Evolutionary conservation across 305 asterid species (phyloP), one percentile per base, ranked within the genome.

Genomic region (Fraxinus angustifolia): DNA sequence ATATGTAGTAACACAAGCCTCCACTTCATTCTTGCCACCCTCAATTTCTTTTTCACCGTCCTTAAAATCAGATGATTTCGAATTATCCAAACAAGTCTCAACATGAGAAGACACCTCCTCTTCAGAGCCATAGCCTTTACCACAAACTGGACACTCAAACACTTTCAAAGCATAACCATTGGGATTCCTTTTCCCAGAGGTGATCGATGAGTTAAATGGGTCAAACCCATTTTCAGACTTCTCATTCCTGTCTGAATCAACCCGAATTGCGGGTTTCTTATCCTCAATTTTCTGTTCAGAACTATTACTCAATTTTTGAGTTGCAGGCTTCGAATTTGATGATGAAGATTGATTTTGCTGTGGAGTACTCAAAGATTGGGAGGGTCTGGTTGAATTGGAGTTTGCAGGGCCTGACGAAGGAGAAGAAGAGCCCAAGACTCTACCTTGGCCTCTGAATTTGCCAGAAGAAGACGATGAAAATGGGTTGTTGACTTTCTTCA

Each of bases 391-490:
- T 56, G 78, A 62, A 23, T 75, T 71, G 50, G 83, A 76, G 85
- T 76, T 84, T 21, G 87, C 26, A 48, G 88, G 81, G 58, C 42
- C 85, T 5, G 89, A 34, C 4, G 93, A 83, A 14, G 92, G 48
- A 40, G 92, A 81, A 26, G 97, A 84, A 6, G 96, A 87, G 68
- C 99, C 98, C 89, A 96, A 86, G 0, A 91, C 94, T 87, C 97
- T 88, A 72, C 98, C 97, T 73, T 88, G 97, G 79, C 99, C 99
- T 81, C 92, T 92, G 88, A 96, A 96, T 88, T 90, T 92, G 72
- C 93, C 94, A 7, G 98, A 88, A 28, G 91, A 84, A 17, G 95
- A 90, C 71, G 94, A 88, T 5, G 92, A 80, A 83, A 92, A 90
- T 8, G 93, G 91, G 65, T 84, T 89, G 91, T 91, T 90, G 86